Base-by-base conservation (phyloP, 1,284 basidiomycete species). In the Cryptococcus floricola region DNA sequence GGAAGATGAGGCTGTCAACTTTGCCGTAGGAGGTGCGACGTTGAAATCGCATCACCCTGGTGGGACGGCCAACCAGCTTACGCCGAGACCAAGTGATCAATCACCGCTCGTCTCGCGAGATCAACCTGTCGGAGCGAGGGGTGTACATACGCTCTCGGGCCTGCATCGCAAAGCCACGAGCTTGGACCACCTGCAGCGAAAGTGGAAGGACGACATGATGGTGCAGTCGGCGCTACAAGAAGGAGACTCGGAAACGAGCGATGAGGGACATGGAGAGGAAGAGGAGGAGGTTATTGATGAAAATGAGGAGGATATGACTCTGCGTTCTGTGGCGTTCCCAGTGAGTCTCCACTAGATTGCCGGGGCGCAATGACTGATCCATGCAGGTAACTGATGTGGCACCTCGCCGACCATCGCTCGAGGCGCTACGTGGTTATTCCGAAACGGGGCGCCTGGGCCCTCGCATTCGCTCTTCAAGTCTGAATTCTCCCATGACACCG, bases 101-200 rank as follows among this genome's bases (percentile, higher is more conserved):
- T 53, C 53, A 2, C 60, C 54, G 16, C 31, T 65, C 2, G 48
- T 60, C 14, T 50, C 54, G 14, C 59, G 65, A 9, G 64, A 64
- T 7, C 60, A 62, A 39, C 51, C 57, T 6, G 69, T 69, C n/a
- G 73, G 69, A 1, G 59, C 48, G 31, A 56, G 74, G 50, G 68
- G 72, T 6, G 70, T 75, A 23, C 75, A 79, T 64, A 80, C 79
- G 18, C 67, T 81, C 12, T 80, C 79, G 38, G 76, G 77, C 55
- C 68, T 81, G 23, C 75, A 78, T 39, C 69, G 80, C 18, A 79
- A 80, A 58, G 79, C 78, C 9, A 77, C 77, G 37, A 80, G 77
- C 54, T 63, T 81, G 18, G 75, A 61, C 55, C 66, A 69, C 19
- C 50, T 77, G 19, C 66, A 71, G 51, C 57, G 65, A 28, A 61